phyloP scores from a whole-genome alignment of 345 rosid species.

The Adansonia digitata region DNA sequence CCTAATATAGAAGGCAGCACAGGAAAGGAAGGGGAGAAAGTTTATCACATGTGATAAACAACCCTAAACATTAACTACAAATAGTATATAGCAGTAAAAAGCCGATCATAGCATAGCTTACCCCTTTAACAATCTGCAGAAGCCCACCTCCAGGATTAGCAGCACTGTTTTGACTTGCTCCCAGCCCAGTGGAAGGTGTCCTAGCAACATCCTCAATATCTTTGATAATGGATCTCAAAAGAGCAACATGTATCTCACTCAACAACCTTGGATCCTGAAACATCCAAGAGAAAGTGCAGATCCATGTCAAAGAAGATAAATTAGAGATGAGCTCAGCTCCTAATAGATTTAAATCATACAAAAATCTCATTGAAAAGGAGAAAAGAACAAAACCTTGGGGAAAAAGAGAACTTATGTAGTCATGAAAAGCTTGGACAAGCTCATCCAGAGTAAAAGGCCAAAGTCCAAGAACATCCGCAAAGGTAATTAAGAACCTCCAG shows the following conservation, averaged over 20 bases:
- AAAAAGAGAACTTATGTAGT: slow-evolving; percentile 48
- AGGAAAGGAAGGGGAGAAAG: not conserved
- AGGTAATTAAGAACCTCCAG: slow-evolving; percentile 83
- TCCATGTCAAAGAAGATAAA: slow-evolving; percentile 7
- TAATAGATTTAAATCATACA: not conserved
- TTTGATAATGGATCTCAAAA: slow-evolving; percentile 61
- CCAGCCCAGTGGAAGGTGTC: slow-evolving; percentile 48
- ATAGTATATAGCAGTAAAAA: not conserved
- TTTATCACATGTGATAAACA: not conserved
- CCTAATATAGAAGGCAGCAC: slow-evolving; percentile 34
- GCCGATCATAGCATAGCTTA: slow-evolving; percentile 48
- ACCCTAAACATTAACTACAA: not conserved
- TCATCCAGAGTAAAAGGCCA: slow-evolving; percentile 96
- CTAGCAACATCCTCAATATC: slow-evolving; percentile 81
- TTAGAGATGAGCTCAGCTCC: not conserved
- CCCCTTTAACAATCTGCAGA: slow-evolving; percentile 88
- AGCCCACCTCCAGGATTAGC: slow-evolving; percentile 85
- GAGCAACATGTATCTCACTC: slow-evolving; percentile 79
- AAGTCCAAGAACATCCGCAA: slow-evolving; percentile 72
- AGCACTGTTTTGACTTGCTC: slow-evolving; percentile 56
- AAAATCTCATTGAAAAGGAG: not conserved
- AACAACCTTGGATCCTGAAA: slow-evolving; percentile 71
- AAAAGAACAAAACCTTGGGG: not conserved
- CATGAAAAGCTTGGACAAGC: slow-evolving; percentile 88
- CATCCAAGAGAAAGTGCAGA: slow-evolving; percentile 15